Percentiles rank a stretch among this genome's conserved stretches.
These are phyloP conservation scores for Camptophora hylomeconis DNA, from an alignment of 2,329 filamentous ascomycete species.

Conservation along the genomic window DNA sequence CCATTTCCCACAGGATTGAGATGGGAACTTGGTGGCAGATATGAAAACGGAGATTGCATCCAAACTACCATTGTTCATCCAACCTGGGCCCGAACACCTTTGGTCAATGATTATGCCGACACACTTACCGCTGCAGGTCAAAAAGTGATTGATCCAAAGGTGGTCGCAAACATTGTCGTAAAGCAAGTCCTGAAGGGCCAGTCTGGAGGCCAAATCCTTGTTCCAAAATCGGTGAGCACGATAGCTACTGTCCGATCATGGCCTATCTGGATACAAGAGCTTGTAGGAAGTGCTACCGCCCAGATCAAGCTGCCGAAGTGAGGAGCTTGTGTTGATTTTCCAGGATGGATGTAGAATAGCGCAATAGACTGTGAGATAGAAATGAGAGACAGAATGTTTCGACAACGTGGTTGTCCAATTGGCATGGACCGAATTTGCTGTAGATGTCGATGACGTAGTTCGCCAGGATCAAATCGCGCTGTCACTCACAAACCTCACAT, in stretches of 20 bases:
- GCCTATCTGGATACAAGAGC: conserved; percentile 16
- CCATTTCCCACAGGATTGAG: conserved; percentile 24
- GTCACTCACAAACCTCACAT: too few species aligned
- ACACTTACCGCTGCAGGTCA: conserved; percentile 41
- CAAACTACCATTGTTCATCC: conserved; percentile 15
- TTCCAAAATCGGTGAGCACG: conserved; percentile 10
- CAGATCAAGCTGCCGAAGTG: too few species aligned
- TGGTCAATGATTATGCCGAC: conserved; percentile 37
- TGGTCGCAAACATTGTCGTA: conserved; percentile 51
- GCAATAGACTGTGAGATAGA: too few species aligned
- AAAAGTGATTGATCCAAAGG: conserved; percentile 19
- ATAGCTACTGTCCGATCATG: conserved; percentile 5
- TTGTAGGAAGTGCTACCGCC: too few species aligned
- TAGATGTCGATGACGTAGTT: too few species aligned
- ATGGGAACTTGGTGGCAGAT: conserved; percentile 44
- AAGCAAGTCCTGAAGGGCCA: conserved; percentile 28
- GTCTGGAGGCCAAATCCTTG: conserved; percentile 13
- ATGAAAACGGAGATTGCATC: conserved; percentile 23
- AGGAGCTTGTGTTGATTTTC: too few species aligned
- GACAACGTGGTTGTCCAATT: too few species aligned
- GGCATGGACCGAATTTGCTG: too few species aligned
- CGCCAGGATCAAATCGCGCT: too few species aligned
- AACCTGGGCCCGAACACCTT: conserved; percentile 14
- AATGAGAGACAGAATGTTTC: too few species aligned
- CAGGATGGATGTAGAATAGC: too few species aligned